These are phyloP conservation scores for Acanthamoeba lenticulata DNA, from an alignment of 208 protist genomes.

Conservation along the genomic window DNA sequence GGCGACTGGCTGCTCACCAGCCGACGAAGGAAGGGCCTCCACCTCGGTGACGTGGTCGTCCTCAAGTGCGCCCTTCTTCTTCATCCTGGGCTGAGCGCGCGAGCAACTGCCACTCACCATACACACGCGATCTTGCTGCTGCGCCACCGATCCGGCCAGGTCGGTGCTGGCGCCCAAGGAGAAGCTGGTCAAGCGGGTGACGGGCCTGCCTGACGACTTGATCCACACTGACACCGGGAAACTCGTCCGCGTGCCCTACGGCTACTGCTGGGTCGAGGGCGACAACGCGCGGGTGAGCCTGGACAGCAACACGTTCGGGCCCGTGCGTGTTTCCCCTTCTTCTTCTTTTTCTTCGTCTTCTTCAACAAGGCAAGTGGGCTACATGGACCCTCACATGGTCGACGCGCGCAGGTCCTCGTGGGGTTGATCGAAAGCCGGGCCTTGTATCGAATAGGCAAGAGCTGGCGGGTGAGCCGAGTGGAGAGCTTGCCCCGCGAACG, in stretches of 20 bases:
- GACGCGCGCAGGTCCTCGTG: not conserved
- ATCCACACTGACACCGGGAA: not conserved
- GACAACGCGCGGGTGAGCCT: constrained; percentile 55
- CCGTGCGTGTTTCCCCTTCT: not conserved
- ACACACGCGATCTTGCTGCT: not conserved
- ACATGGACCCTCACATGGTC: too few species aligned
- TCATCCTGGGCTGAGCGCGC: not conserved
- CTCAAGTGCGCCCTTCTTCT: not conserved
- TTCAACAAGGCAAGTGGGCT: not conserved
- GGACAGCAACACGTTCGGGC: constrained; percentile 47
- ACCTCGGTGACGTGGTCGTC: not conserved
- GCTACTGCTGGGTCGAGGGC: constrained; percentile 61
- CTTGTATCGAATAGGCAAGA: not conserved
- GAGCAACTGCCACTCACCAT: not conserved
- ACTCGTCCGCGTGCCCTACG: not conserved
- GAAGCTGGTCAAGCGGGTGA: constrained; percentile 30
- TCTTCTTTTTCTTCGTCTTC: not conserved
- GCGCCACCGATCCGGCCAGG: not conserved
- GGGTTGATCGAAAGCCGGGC: not conserved
- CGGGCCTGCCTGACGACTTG: not conserved
- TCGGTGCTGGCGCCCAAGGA: not conserved
- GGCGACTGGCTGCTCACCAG: not conserved
- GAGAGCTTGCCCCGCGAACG: not conserved
- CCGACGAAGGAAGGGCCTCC: not conserved
- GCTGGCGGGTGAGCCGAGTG: not conserved